Conservation (phyloP, 2,329 filamentous ascomycete species). For the Trichoderma aggressivum region DNA sequence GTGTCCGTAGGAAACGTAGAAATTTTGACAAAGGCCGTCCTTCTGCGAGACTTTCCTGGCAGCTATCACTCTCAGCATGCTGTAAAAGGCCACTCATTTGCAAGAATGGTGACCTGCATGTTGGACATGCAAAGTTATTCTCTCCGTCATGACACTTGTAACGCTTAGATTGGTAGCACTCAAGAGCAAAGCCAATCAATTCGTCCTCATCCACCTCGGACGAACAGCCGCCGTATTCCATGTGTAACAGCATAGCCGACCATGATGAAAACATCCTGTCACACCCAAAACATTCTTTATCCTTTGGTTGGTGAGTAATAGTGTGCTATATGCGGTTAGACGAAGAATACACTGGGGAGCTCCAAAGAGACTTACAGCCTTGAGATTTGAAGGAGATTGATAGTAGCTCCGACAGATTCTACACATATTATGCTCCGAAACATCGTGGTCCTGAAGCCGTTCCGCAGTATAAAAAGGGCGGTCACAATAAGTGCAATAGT, state of each 20-base stretch:
- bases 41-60: background rate
- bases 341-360: background rate
- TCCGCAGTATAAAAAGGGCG: background rate
- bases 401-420: background rate
- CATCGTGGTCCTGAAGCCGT: background rate
- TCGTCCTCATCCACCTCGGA: background rate
- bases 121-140: background rate
- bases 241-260: background rate
- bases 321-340: background rate
- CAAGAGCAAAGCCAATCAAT: background rate
- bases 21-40: background rate
- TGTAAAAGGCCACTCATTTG: background rate
- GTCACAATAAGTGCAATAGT: background rate
- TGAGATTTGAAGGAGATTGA: background rate
- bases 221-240: background rate
- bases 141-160: background rate
- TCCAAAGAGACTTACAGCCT: background rate
- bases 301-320: background rate
- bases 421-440: background rate
- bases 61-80: background rate
- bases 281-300: background rate
- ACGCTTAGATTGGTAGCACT: background rate
- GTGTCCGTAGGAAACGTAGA: background rate
- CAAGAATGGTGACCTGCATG: background rate
- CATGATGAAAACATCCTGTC: background rate